Evolutionary conservation across 495 filamentous ascomycete species (phyloP), one percentile per base, ranked within the genome.

Genomic region (Geoglossum glabrum): DNA sequence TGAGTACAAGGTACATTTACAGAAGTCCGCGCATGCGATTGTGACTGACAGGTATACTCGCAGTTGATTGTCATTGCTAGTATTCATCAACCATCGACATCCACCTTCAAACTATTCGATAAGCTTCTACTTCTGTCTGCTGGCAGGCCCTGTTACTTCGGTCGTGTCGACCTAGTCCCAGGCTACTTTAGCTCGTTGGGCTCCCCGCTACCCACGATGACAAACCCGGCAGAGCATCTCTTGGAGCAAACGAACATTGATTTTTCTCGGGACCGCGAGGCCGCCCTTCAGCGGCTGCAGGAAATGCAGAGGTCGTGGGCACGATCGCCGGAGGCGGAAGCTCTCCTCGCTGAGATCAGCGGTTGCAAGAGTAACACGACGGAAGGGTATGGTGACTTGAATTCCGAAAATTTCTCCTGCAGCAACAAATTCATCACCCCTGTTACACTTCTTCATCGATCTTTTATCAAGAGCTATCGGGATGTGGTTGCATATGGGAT

Each of bases 401-500:
- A 45, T 19, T 21, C 13, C 10, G 40, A 45, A 19, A 19, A 45
- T 19, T 45, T 45, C n/a, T 45, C 40, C n/a, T 19, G 54, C 33
- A 33, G 23, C 25, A 38, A 38, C n/a, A 45, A 25, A 25, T 47
- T 69, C 17, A 52, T 64, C 26, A 60, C 81, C 50, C 72, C 72
- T 0, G 5, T 73, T 0, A 73, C 77, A 2, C 70, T 92, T 0
- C 70, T 90, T 10, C 81, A 87, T 66, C 78, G 86, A 10, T 76
- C 76, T 25, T 87, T 82, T 60, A 79, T 92, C 67, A 92, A 92
- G 69, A 80, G 75, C 56, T 86, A 89, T 65, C 79, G 86, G 0
- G 86, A 92, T 66, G 77, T 90, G 13, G 75, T 90, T 15, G 86
- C 80, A 0, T 92, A 90, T 62, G 86, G 85, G 0, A 86, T 92